phyloP scores from a whole-genome alignment of 768 basidiomycete genomes.

The Pulveroboletus sp. region DNA sequence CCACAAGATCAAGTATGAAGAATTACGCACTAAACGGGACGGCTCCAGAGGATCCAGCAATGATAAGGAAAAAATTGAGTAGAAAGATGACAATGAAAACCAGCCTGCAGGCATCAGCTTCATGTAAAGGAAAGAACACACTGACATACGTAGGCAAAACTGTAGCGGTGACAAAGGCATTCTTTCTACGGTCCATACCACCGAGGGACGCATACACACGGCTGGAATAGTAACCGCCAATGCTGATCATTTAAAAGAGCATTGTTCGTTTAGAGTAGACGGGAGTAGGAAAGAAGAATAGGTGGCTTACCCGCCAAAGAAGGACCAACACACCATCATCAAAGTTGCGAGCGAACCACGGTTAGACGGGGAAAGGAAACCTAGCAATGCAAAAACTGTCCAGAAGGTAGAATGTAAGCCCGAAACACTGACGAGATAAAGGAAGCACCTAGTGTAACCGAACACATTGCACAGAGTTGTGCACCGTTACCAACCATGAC shows the following conservation, averaged over 20 bases:
- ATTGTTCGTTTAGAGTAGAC: not conserved
- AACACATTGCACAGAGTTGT: conserved; percentile 71
- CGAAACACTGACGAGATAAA: not conserved
- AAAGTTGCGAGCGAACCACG: conserved; percentile 86
- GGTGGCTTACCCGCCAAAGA: conserved; percentile 74
- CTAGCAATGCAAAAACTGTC: conserved; percentile 84
- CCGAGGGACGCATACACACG: conserved; percentile 73
- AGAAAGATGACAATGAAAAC: conserved; percentile 86
- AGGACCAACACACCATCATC: conserved; percentile 74
- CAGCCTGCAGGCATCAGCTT: conserved; percentile 43
- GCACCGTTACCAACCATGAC: conserved; percentile 81
- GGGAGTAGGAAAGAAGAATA: not conserved
- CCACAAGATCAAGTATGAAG: not conserved
- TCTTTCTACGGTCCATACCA: conserved; percentile 75
- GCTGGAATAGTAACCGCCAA: conserved; percentile 87
- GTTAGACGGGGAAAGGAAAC: conserved; percentile 94
- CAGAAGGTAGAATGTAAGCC: conserved; percentile 3
- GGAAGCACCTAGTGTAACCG: conserved; percentile 73
- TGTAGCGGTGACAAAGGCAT: conserved; percentile 85
- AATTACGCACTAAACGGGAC: conserved; percentile 79
- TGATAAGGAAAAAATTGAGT: conserved; percentile 87
- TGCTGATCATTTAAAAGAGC: conserved; percentile 40
- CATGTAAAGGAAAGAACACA: not conserved
- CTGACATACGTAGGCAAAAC: conserved; percentile 75
- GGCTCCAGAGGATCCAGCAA: conserved; percentile 87